Evolutionary conservation across 2,329 filamentous ascomycete genomes (phyloP).

Genomic region (Colletotrichum agaves): DNA sequence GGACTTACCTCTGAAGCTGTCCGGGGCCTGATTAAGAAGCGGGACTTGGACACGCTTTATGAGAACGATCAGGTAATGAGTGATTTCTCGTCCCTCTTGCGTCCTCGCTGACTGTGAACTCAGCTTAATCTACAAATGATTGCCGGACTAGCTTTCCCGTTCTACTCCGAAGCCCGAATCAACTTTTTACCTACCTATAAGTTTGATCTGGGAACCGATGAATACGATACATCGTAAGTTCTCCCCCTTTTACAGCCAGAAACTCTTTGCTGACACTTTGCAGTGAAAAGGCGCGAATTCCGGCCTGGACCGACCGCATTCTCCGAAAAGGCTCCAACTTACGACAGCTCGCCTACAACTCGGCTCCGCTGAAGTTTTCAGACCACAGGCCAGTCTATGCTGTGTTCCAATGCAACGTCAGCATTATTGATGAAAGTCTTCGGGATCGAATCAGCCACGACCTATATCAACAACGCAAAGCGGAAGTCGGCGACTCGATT

Average conservation of each 20-base stretch:
- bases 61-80: conserved; percentile 83
- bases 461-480: conserved; percentile 77
- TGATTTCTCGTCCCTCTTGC: not conserved
- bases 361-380: conserved; percentile 86
- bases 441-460: conserved; percentile 79
- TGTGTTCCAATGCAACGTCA: conserved; percentile 85
- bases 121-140: conserved; percentile 96
- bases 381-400: conserved; percentile 97
- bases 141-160: conserved; percentile 86
- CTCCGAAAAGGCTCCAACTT: conserved; percentile 87
- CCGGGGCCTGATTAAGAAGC: conserved; percentile 75
- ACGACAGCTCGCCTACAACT: conserved; percentile 84
- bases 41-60: conserved; percentile 82
- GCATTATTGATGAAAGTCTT: conserved; percentile 77
- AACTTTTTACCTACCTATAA: conserved; percentile 95
- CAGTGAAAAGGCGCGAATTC: conserved; percentile 91
- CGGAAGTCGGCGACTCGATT: conserved; percentile 72
- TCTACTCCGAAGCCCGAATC: conserved; percentile 90
- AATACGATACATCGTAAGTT: conserved; percentile 87
- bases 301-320: conserved; percentile 96
- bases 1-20: conserved; percentile 83
- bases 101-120: not conserved
- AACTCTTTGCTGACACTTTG: conserved; percentile 44
- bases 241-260: no score
- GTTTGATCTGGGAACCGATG: conserved; percentile 88